Evolutionary conservation across 192 early-diverging fungal species (phyloP).

Genomic region (Umbelopsis isabellina): DNA sequence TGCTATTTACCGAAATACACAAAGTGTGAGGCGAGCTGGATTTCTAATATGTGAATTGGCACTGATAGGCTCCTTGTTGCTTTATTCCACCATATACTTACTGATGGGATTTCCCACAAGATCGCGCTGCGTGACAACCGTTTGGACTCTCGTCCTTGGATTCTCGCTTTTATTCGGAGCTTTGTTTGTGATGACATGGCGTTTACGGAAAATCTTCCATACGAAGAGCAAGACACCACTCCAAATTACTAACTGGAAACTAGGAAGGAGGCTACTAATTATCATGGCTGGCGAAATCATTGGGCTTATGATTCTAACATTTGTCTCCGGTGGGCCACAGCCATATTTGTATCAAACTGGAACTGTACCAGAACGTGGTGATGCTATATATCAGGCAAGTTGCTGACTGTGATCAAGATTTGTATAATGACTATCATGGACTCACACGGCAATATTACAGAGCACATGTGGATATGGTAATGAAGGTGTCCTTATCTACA

Average conservation of each 20-base stretch:
- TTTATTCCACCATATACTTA: constrained; percentile 19
- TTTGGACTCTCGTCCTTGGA: constrained; percentile 17
- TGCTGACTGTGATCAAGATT: not conserved
- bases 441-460: not conserved
- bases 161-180: constrained; percentile 15
- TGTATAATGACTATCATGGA: no score
- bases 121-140: not conserved
- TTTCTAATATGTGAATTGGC: constrained; percentile 12
- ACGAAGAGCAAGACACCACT: not conserved
- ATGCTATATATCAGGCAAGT: not conserved
- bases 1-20: constrained; percentile 14
- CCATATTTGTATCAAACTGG: not conserved
- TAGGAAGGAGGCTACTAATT: constrained; percentile 10
- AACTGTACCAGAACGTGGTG: constrained; percentile 9
- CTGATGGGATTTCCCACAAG: not conserved
- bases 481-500: constrained; percentile 1
- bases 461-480: constrained; percentile 15
- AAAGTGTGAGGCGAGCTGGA: not conserved
- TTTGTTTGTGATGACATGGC: constrained; percentile 18
- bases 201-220: constrained; percentile 19
- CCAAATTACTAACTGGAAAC: constrained; percentile 7
- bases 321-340: not conserved
- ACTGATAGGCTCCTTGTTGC: not conserved
- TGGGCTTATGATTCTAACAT: constrained; percentile 17
- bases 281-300: constrained; percentile 18